A percentile compares a stretch with the other conserved stretches of the same genome.
These are phyloP conservation scores for Rostrohypoxylon terebratum DNA, from an alignment of 495 filamentous ascomycete genomes.

Conservation along the genomic window DNA sequence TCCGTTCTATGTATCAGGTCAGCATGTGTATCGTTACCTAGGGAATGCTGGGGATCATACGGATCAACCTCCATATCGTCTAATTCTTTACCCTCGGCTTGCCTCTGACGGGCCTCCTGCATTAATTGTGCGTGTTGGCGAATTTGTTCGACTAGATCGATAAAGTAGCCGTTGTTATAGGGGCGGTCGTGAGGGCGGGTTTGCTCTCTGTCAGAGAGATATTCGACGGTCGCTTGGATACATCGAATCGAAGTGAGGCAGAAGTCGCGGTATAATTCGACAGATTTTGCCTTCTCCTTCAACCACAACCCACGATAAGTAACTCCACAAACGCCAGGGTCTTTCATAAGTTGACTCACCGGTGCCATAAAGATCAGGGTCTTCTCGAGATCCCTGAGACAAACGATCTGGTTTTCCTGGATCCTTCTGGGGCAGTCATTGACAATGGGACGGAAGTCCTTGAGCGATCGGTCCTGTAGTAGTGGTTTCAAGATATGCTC, in stretches of 20 bases:
- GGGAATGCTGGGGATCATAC: slow-evolving; percentile 52
- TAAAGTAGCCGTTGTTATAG: slow-evolving; percentile 92
- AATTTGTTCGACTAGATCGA: slow-evolving; percentile 91
- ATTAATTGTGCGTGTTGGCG: slow-evolving; percentile 74
- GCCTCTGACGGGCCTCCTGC: slow-evolving; percentile 62
- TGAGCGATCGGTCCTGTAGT: slow-evolving; percentile 64
- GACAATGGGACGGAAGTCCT: slow-evolving; percentile 83
- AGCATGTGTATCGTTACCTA: slow-evolving; percentile 44
- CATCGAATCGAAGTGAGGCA: slow-evolving; percentile 88
- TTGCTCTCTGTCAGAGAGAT: slow-evolving; percentile 82
- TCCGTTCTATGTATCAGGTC: slow-evolving; percentile 66
- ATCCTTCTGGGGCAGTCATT: slow-evolving; percentile 80
- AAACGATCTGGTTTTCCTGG: slow-evolving; percentile 81
- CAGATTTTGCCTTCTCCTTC: slow-evolving; percentile 79
- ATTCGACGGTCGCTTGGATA: slow-evolving; percentile 83
- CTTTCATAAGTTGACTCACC: slow-evolving; percentile 73
- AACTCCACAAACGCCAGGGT: slow-evolving; percentile 66
- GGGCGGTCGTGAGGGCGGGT: slow-evolving; percentile 82
- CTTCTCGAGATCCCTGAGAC: slow-evolving; percentile 90
- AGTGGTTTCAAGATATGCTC: slow-evolving; percentile 66
- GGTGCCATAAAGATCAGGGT: slow-evolving; percentile 86
- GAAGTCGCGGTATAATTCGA: slow-evolving; percentile 80
- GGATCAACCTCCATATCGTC: slow-evolving; percentile 65
- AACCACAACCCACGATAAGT: slow-evolving; percentile 73
- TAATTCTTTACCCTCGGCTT: slow-evolving; percentile 55